phyloP scores from a whole-genome alignment of 768 basidiomycete species.

The Panaeolus cyanescens region DNA sequence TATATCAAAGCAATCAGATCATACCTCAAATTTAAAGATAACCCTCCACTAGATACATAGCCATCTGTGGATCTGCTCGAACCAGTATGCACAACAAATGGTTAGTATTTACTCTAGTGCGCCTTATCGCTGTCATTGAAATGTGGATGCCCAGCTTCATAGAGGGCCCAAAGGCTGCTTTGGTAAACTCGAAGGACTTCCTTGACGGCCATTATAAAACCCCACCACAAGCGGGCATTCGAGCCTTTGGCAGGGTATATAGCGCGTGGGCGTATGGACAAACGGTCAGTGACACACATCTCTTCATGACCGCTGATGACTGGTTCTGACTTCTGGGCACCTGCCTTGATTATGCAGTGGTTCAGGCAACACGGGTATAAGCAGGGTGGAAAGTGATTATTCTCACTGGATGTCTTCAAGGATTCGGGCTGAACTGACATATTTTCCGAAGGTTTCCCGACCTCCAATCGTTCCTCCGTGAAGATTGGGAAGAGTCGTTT shows the following conservation, averaged over 20 bases:
- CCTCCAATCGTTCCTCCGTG: constrained; percentile 50
- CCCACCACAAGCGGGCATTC: constrained; percentile 47
- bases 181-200: constrained; percentile 57
- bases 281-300: constrained; percentile 33
- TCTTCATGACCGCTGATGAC: neutral
- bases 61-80: constrained; percentile 55
- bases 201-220: constrained; percentile 52
- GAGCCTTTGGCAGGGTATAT: constrained; percentile 58
- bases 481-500: constrained; percentile 50
- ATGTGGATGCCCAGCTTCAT: constrained; percentile 42
- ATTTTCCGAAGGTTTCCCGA: constrained; percentile 40
- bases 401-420: neutral
- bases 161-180: constrained; percentile 59
- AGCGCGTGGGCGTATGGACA: constrained; percentile 64
- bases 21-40: neutral
- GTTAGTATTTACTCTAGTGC: constrained; percentile 23
- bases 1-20: neutral
- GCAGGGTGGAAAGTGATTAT: constrained; percentile 39
- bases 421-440: neutral
- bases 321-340: neutral
- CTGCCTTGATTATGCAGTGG: constrained; percentile 40
- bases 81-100: constrained; percentile 59
- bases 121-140: neutral
- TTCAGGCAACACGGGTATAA: constrained; percentile 51
- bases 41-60: constrained; percentile 41